Base-by-base conservation (phyloP, 768 basidiomycete genomes). In the Lentinula sp. region DNA sequence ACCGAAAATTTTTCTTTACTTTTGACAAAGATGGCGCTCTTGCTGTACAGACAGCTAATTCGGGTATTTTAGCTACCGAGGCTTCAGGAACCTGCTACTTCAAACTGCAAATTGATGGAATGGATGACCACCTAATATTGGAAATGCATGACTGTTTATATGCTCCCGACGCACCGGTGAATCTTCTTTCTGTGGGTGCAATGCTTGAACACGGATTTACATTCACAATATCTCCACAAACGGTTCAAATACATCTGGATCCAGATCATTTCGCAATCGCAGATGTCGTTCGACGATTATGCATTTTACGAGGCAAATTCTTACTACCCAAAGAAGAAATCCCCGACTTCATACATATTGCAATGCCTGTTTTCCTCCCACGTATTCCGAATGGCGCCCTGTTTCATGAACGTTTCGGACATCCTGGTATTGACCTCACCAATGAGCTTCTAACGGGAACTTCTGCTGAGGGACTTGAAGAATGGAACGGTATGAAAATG, bases 181-280 rank as follows among this genome's bases (percentile, higher is more conserved):
- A 61, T 18, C 59, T 61, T 6, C 36, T 61, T 18, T 61, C 59
- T 13, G 35, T 53, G 23, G 59, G 59, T 39, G 59, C 48, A 10
- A 20, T 60, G 10, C 18, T 52, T 15, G 59, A 60, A 23, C 12
- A 41, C n/a, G 59, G 59, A 13, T 53, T 60, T 49, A 23, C 59
- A 2, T 18, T 61, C 35, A 15, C 12, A 8, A 45, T 52, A 5
- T 18, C n/a, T 28, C 15, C 10, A 54, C 32, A 18, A 13, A 28
- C 28, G 3, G 28, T 28, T 28, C 28, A 28, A 28, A 28, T 28
- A 28, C 28, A 28, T 28, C 28, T 3, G 28, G 28, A 28, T 28
- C 28, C 28, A 2, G 28, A 28, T 3, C 28, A 28, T 28, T 28
- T 28, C 4, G 28, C 49, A 18, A n/a, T 41, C 0, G 23, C 18